Percentiles rank a stretch among this genome's conserved stretches.
Conservation (phyloP, 768 basidiomycete genomes). For the Hericium erinaceus region DNA sequence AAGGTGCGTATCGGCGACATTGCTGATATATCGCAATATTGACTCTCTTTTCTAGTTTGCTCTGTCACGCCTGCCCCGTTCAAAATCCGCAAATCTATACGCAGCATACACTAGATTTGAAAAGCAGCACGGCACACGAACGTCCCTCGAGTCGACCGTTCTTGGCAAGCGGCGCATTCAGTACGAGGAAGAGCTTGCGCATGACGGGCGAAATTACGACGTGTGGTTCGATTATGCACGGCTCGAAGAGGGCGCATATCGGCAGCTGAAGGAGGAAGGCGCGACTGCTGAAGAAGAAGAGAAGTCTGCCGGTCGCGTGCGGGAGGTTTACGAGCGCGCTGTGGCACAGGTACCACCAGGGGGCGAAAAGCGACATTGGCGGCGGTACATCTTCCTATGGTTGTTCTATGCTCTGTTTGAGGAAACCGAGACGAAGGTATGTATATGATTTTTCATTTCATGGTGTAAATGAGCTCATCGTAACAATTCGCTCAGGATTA, state of each 20-base stretch:
- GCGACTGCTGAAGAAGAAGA: constrained; percentile 63
- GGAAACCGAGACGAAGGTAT: constrained; percentile 88
- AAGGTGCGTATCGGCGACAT: constrained; percentile 49
- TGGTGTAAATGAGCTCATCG: background rate
- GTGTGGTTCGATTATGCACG: constrained; percentile 97
- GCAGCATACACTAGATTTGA: constrained; percentile 95
- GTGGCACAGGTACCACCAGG: constrained; percentile 95
- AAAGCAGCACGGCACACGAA: constrained; percentile 90
- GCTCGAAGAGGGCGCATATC: constrained; percentile 81
- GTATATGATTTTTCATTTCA: constrained; percentile 7
- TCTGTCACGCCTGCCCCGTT: constrained; percentile 83
- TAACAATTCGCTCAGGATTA: constrained; percentile 49
- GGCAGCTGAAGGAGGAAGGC: constrained; percentile 68
- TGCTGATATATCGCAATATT: constrained; percentile 1
- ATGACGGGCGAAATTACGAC: constrained; percentile 93
- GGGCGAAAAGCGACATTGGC: constrained; percentile 85
- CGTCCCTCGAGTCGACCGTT: constrained; percentile 86
- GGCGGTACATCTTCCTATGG: constrained; percentile 89
- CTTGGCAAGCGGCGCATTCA: constrained; percentile 97
- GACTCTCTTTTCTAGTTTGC: constrained; percentile 58
- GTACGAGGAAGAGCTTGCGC: constrained; percentile 90
- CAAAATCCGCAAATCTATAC: constrained; percentile 83
- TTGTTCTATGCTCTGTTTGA: constrained; percentile 94
- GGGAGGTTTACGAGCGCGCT: constrained; percentile 93
- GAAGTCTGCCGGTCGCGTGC: constrained; percentile 51